Evolutionary conservation across 352 stramenopile species (phyloP), one percentile per base, ranked within the genome.

Genomic region (Globisporangium radiosum): DNA sequence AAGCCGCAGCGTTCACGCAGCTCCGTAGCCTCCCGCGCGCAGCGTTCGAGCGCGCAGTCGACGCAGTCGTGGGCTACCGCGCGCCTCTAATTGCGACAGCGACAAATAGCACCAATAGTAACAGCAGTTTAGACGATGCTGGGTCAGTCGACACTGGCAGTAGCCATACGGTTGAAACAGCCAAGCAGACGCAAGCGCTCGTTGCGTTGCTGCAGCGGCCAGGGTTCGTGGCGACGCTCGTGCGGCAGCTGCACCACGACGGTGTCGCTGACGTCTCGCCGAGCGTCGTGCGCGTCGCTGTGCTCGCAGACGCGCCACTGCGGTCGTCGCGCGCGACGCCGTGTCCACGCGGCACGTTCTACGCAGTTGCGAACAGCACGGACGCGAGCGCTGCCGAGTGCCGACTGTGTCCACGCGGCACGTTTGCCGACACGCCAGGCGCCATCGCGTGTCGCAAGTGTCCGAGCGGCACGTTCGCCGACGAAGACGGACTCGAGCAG

Each of bases 391-490:
- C 13, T 8, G 25, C 17, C 17, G 57, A 64, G 39, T 82, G 75
- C 55, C 47, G 54, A 14, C 37, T 62, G 5, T 88, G 81, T 59
- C 56, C 70, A 3, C n/a, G 53, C 13, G 78, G 78, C 0, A 75
- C 65, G 0, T 81, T 67, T 56, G 62, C 60, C 0, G 66, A 59
- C 13, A 57, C 56, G 4, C 65, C 59, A 25, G 81, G 78, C 2
- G 53, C 65, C 9, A 43, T 85, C 44, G 33, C 54, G 38, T 88
- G 78, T 44, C 49, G 59, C 3, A 49, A 7, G 9, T 88, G 81
- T 63, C 75, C 65, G 10, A 40, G 54, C 59, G 58, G 67, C 37
- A 71, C 70, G 8, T 88, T 75, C 62, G 61, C 63, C 14, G 66
- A 73, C 15, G 39, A 68, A 33, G 51, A 79, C 62, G 81, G 81